phyloP scores from a whole-genome alignment of 257 asterid genomes.

The Solanum virginianum region DNA sequence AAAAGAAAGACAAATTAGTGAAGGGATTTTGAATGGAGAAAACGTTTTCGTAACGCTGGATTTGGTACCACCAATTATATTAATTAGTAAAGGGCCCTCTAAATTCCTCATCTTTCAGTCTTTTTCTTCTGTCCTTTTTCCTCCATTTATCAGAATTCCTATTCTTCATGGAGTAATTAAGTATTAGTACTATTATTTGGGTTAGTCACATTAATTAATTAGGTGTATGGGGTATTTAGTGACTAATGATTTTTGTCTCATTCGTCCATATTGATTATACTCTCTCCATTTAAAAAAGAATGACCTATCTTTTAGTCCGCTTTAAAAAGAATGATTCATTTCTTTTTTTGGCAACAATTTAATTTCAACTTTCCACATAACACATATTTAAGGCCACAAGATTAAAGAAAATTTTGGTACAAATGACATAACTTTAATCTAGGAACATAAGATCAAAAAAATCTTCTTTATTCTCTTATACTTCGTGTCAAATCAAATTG shows the following conservation, averaged over 20 bases:
- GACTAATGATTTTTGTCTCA: conserved; percentile 20
- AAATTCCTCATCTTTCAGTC: conserved; percentile 27
- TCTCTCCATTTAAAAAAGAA: too few species aligned
- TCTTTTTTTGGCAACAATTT: background rate
- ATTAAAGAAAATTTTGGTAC: too few species aligned
- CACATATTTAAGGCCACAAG: background rate
- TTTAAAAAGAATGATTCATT: too few species aligned
- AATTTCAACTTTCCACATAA: background rate
- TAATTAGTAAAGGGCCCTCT: conserved; percentile 22
- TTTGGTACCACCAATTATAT: conserved; percentile 16
- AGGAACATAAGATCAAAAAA: too few species aligned
- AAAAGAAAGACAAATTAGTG: conserved; percentile 12
- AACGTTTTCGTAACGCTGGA: conserved; percentile 34
- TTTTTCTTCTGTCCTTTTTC: conserved; percentile 21
- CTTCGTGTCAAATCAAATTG: too few species aligned
- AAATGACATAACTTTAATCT: too few species aligned
- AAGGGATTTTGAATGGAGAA: conserved; percentile 4
- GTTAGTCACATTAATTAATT: conserved; percentile 2
- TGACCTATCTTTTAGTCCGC: too few species aligned
- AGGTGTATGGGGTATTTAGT: background rate
- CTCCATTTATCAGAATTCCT: conserved; percentile 8
- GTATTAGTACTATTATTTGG: background rate
- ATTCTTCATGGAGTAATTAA: background rate
- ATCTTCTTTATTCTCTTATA: too few species aligned
- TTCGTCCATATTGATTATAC: conserved; percentile 28